Percentiles rank a stretch among this genome's conserved stretches.
phyloP scores from a whole-genome alignment of 139 green algal genomes.

The Coelastrella sp. region DNA sequence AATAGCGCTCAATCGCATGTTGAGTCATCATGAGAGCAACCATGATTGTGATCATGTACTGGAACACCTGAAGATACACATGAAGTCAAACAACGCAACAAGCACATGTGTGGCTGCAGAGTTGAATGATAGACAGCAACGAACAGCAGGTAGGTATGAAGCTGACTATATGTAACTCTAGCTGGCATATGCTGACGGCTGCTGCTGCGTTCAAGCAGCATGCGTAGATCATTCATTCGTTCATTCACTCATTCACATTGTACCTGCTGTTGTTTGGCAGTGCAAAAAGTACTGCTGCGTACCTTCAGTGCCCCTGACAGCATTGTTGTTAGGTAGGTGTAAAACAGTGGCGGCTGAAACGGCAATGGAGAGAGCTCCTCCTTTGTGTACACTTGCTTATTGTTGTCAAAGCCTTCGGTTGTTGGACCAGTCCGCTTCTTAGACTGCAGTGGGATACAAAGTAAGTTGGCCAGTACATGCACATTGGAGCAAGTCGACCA shows the following conservation, averaged over 20 bases:
- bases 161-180: no score
- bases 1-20: slow-evolving; percentile 10
- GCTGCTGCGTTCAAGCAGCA: no score
- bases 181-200: no score
- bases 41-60: slow-evolving; percentile 41
- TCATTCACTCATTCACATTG: no score
- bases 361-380: slow-evolving; percentile 15
- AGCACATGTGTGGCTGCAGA: no score
- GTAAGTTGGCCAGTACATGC: not conserved
- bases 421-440: not conserved
- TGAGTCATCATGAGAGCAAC: slow-evolving; percentile 42
- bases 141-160: no score
- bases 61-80: slow-evolving; percentile 3
- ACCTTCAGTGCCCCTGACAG: slow-evolving; percentile 10
- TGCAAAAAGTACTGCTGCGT: not conserved
- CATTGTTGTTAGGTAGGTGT: slow-evolving; percentile 7
- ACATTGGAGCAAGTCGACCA: not conserved
- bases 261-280: no score
- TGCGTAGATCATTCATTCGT: no score
- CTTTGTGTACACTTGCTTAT: slow-evolving; percentile 28
- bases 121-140: no score
- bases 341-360: slow-evolving; percentile 28
- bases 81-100: no score
- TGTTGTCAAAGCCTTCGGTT: not conserved
- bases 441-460: not conserved